Base-by-base conservation (phyloP, 2,329 filamentous ascomycete species). In the Colletotrichum sp. region DNA sequence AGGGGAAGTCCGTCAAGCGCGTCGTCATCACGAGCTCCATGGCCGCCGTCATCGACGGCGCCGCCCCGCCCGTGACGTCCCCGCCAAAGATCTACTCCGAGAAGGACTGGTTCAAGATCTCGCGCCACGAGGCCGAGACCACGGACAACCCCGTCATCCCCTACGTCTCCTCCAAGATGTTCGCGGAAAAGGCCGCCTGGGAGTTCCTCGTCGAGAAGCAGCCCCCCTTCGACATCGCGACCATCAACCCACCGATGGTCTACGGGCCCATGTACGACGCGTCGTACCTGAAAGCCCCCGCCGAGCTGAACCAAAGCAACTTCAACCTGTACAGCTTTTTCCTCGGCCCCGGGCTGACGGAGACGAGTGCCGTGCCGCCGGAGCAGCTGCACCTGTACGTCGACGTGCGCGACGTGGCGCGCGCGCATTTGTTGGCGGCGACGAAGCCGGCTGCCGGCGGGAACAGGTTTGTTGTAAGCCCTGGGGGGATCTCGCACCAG, bases 1-100 rank as follows among this genome's bases (percentile, higher is more conserved):
- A 86, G 75, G 87, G 84, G 0, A 83, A 85, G 1, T 78, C 87
- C 0, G 92, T 96, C 48, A 93, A 92, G 83, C 88, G 91, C 25
- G 90, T 96, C 3, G 92, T 92, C 32, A 81, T 89, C 68, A 89
- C 87, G 3, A 88, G 87, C 6, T 89, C 87, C 2, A 86, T 85
- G n/a, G 87, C 87, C 0, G 84, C 86, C 0, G 85, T 89, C 3
- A 70, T 87, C 15, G 85, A 86, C 75, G 82, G 83, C 27, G 75
- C 79, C n/a, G 34, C 34, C 0, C 85, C 3, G 72, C 83, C 82
- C 6, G 80, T 82, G 69, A 86, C 81, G 61, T 65, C 89, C 79
- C 82, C 86, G 0, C 78, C 76, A 3, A 85, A 84, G 68, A 83
- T 82, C 57, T 91, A 87, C 78, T 85, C 81, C 75, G 90, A 87